These are phyloP conservation scores for Thielaviopsis populi DNA, from an alignment of 2,329 filamentous ascomycete species.

Conservation along the genomic window DNA sequence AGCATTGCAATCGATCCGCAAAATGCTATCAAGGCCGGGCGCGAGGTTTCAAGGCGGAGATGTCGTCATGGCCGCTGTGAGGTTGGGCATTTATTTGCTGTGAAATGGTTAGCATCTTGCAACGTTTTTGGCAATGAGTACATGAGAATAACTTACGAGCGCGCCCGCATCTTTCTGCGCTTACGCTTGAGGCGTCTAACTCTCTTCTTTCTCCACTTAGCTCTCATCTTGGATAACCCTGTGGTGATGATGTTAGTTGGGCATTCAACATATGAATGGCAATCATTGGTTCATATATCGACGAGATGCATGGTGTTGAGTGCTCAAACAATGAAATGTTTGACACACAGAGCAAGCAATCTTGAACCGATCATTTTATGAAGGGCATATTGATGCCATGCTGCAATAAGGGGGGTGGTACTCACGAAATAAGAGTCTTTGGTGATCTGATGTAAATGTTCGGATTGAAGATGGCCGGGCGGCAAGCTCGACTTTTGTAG, in stretches of 20 bases:
- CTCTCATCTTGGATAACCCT: conserved; percentile 55
- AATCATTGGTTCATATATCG: neutral
- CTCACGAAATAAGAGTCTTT: conserved; percentile 17
- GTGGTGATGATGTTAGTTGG: conserved; percentile 20
- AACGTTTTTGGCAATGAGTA: neutral
- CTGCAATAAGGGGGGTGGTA: neutral
- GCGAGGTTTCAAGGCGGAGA: conserved; percentile 21
- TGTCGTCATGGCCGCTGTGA: conserved; percentile 39
- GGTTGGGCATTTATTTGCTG: conserved; percentile 55
- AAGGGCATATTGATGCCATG: neutral
- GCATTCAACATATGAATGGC: neutral
- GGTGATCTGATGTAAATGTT: conserved; percentile 15
- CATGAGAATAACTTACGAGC: conserved; percentile 56
- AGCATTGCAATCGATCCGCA: neutral
- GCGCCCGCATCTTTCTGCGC: conserved; percentile 99
- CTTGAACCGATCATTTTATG: neutral
- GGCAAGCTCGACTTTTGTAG: conserved; percentile 16
- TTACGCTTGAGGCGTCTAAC: conserved; percentile 98
- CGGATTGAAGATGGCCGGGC: neutral
- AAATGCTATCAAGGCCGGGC: conserved; percentile 5
- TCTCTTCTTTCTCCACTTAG: conserved; percentile 99
- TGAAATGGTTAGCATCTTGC: neutral
- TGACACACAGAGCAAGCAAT: neutral
- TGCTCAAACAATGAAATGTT: neutral
- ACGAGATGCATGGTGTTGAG: neutral